A percentile compares a stretch with the other conserved stretches of the same genome.
Conservation (phyloP, 805 yeast genomes). For the Candida ovalis region DNA sequence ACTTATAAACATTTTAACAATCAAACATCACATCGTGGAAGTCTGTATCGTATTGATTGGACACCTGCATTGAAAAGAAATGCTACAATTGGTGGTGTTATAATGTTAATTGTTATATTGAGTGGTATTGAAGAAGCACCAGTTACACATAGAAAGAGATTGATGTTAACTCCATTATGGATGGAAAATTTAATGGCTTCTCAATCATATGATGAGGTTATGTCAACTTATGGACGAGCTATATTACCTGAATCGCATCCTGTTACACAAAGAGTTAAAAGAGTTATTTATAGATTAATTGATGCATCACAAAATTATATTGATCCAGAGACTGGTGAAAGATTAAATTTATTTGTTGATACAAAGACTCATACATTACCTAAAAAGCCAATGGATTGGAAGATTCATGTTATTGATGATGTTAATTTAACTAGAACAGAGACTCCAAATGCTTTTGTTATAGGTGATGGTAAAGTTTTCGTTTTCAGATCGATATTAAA, state of each 20-base stretch:
- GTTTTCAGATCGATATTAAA: constrained; percentile 77
- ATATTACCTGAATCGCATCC: constrained; percentile 67
- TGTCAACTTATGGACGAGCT: constrained; percentile 47
- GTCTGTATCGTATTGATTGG: constrained; percentile 7
- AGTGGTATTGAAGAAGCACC: constrained; percentile 77
- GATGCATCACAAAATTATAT: constrained; percentile 45
- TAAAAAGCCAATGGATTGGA: constrained; percentile 52
- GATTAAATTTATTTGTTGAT: constrained; percentile 23
- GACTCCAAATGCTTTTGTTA: constrained; percentile 95
- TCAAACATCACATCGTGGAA: constrained; percentile 9
- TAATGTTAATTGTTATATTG: constrained; percentile 36
- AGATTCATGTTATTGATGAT: constrained; percentile 72
- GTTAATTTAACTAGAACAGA: constrained; percentile 47
- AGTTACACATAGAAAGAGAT: constrained; percentile 65
- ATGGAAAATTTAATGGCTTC: constrained; percentile 63
- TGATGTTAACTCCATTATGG: constrained; percentile 67
- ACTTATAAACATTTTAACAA: constrained; percentile 24
- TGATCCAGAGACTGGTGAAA: constrained; percentile 32
- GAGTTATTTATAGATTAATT: constrained; percentile 62
- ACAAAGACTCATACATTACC: constrained; percentile 24
- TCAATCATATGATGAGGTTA: constrained; percentile 55
- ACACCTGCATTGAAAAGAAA: constrained; percentile 18
- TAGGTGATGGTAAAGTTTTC: constrained; percentile 95
- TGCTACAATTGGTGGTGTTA: constrained; percentile 32
- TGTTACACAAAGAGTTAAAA: constrained; percentile 47